Percentiles rank a stretch among this genome's conserved stretches.
Evolutionary conservation across 192 early-diverging fungal species (phyloP).

Genomic region (Umbelopsis isabellina): DNA sequence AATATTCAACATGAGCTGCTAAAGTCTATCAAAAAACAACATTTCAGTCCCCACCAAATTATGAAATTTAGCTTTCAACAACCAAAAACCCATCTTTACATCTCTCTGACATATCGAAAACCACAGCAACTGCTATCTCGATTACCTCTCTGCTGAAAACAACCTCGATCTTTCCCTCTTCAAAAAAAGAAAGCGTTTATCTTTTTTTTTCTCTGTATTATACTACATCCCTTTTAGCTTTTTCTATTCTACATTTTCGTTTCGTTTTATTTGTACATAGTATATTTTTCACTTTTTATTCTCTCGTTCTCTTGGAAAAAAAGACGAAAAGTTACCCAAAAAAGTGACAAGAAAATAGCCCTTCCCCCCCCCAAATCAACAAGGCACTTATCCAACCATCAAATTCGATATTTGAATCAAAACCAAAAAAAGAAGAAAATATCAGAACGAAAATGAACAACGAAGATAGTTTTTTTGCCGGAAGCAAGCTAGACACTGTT

Average conservation of each 20-base stretch:
- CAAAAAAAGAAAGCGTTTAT: background rate
- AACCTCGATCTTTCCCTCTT: background rate
- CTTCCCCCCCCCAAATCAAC: background rate
- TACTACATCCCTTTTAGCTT: conserved; percentile 7
- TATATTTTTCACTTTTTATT: conserved; percentile 5
- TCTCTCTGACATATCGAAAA: conserved; percentile 16
- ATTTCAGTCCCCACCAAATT: conserved; percentile 9
- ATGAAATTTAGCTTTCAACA: conserved; percentile 20
- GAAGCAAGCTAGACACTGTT: conserved; percentile 27
- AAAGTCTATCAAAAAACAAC: background rate
- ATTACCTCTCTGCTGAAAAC: background rate
- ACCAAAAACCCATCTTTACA: background rate
- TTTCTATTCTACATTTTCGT: background rate
- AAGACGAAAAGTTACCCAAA: conserved; percentile 7
- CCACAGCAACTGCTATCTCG: background rate
- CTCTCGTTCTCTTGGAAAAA: background rate
- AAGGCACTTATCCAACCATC: background rate
- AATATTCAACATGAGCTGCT: conserved; percentile 20
- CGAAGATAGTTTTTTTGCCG: background rate
- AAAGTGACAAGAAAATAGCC: conserved; percentile 9
- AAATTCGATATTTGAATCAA: conserved; percentile 15
- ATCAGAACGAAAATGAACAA: conserved; percentile 6
- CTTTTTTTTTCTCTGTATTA: conserved; percentile 17
- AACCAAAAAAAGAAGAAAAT: background rate
- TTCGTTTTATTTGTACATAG: conserved; percentile 17